phyloP scores from a whole-genome alignment of 768 basidiomycete genomes.

The Mycena pura region DNA sequence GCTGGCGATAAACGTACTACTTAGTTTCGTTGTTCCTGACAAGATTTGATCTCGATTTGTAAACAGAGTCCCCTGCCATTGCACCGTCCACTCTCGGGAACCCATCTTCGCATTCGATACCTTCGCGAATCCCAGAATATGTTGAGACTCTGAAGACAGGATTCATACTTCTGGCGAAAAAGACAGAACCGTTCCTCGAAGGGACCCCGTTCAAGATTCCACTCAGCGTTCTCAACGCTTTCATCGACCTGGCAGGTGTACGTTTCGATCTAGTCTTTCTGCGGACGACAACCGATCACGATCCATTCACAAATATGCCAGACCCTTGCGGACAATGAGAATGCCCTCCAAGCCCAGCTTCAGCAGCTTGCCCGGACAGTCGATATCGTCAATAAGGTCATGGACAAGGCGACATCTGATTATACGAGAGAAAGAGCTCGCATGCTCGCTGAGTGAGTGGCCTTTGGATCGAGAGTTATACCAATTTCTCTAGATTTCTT shows the following conservation, averaged over 20 bases:
- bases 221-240: background rate
- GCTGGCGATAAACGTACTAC: no score
- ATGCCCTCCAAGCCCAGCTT: background rate
- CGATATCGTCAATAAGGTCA: background rate
- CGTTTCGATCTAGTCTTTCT: background rate
- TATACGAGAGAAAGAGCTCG: background rate
- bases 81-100: no score
- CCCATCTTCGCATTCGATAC: background rate
- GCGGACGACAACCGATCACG: background rate
- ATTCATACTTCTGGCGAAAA: background rate
- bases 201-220: slow-evolving; percentile 6
- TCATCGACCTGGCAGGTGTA: background rate
- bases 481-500: background rate
- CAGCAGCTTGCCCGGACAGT: background rate
- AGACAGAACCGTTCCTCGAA: background rate
- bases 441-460: background rate
- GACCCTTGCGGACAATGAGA: background rate
- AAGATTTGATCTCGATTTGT: no score
- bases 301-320: background rate
- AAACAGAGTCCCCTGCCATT: no score
- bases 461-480: background rate
- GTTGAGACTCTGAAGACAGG: background rate
- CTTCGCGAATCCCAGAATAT: background rate
- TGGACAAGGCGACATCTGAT: background rate
- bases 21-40: no score